Conservation (phyloP, 495 filamentous ascomycete species). For the Penicillium malachiteum region DNA sequence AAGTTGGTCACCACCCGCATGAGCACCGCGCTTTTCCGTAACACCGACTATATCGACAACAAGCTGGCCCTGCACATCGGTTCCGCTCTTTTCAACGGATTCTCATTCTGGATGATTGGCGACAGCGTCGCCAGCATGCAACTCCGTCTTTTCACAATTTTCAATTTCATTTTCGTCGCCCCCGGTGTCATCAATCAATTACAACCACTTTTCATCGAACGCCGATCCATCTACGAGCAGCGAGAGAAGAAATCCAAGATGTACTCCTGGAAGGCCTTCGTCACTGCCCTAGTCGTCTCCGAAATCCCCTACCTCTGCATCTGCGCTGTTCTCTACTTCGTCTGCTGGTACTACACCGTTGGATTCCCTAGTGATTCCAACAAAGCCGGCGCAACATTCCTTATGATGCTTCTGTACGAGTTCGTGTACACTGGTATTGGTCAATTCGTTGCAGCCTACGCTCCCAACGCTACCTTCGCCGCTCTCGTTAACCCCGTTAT, state of each 20-base stretch:
- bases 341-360: slow-evolving; percentile 53
- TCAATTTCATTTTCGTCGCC: slow-evolving; percentile 52
- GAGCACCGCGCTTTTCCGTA: slow-evolving; percentile 59
- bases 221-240: slow-evolving; percentile 51
- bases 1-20: slow-evolving; percentile 57
- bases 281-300: slow-evolving; percentile 47
- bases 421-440: slow-evolving; percentile 58
- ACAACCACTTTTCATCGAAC: slow-evolving; percentile 53
- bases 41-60: slow-evolving; percentile 63
- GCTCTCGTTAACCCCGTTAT: slow-evolving; percentile 57
- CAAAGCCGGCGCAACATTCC: slow-evolving; percentile 54
- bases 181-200: slow-evolving; percentile 51
- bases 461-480: slow-evolving; percentile 55
- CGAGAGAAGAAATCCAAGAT: slow-evolving; percentile 54
- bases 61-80: slow-evolving; percentile 49
- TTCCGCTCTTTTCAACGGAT: slow-evolving; percentile 40
- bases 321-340: slow-evolving; percentile 49
- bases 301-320: slow-evolving; percentile 54
- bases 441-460: slow-evolving; percentile 58
- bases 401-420: slow-evolving; percentile 56
- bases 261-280: slow-evolving; percentile 57
- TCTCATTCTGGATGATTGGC: slow-evolving; percentile 42
- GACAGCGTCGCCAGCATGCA: slow-evolving; percentile 31
- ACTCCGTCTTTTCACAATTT: slow-evolving; percentile 44
- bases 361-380: slow-evolving; percentile 34